phyloP scores from a whole-genome alignment of 345 rosid species.

The Cardiospermum halicacabum region DNA sequence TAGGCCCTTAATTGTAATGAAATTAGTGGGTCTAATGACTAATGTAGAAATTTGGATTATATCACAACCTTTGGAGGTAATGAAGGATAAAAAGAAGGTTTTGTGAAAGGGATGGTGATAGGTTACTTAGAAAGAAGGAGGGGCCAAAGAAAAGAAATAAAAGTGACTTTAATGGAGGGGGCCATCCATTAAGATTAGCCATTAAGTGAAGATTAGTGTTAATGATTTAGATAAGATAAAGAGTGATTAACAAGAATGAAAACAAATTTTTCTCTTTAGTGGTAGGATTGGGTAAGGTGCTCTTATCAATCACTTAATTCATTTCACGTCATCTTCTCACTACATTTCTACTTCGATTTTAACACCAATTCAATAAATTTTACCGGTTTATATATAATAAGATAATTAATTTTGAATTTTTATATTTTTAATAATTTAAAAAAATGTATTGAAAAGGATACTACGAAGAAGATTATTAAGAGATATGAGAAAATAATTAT shows the following conservation, averaged over 20 bases:
- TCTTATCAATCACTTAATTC: conserved; percentile 20
- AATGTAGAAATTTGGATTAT: background rate
- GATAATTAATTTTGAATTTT: too few species aligned
- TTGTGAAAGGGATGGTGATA: conserved; percentile 4
- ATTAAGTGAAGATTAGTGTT: conserved; percentile 45
- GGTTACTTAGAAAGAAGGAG: conserved; percentile 1
- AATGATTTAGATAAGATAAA: conserved; percentile 36
- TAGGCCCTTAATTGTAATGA: background rate
- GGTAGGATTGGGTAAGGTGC: conserved; percentile 33
- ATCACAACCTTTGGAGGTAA: background rate
- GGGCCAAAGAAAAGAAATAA: conserved; percentile 9
- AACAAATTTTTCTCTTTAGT: conserved; percentile 14
- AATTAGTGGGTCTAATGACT: background rate
- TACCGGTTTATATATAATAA: background rate
- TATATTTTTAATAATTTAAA: too few species aligned
- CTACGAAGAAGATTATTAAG: background rate
- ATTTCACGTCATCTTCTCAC: background rate
- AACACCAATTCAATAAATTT: background rate
- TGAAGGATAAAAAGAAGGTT: conserved; percentile 1
- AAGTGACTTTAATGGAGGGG: conserved; percentile 47
- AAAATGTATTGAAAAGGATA: conserved; percentile 11
- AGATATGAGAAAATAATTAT: too few species aligned
- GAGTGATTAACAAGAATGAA: conserved; percentile 16
- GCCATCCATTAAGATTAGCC: conserved; percentile 38
- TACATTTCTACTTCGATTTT: background rate